These are phyloP conservation scores for Eurotiales sp. DNA, from an alignment of 2,329 filamentous ascomycete genomes.

Conservation along the genomic window DNA sequence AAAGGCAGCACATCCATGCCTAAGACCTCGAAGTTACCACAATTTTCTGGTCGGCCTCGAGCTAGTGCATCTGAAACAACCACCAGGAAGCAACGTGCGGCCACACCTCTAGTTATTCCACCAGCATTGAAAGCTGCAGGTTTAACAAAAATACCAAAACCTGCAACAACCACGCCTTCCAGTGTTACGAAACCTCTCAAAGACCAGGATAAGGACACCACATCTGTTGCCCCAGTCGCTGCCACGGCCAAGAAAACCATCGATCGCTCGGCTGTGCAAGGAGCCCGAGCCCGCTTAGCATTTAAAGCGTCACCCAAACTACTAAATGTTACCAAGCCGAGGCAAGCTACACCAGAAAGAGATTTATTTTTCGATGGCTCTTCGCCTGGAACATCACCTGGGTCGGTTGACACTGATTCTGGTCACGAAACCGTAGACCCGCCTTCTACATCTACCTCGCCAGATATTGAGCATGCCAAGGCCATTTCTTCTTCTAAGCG, in stretches of 20 bases:
- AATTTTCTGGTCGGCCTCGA: not conserved
- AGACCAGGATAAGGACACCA: slow-evolving; percentile 31
- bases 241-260: slow-evolving; percentile 33
- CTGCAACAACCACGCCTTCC: slow-evolving; percentile 16
- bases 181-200: slow-evolving; percentile 18
- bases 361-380: slow-evolving; percentile 5
- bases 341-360: slow-evolving; percentile 1
- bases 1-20: not conserved
- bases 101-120: slow-evolving; percentile 2
- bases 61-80: not conserved
- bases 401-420: not conserved
- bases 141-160: slow-evolving; percentile 10
- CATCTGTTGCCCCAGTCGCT: slow-evolving; percentile 41
- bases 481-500: not conserved
- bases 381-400: not conserved
- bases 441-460: not conserved
- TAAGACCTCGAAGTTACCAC: slow-evolving; percentile 4
- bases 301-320: not conserved
- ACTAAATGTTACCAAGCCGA: not conserved
- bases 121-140: slow-evolving; percentile 5
- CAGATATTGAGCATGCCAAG: not conserved
- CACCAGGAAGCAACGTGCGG: not conserved
- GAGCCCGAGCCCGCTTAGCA: not conserved
- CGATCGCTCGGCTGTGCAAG: slow-evolving; percentile 11
- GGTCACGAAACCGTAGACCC: not conserved